Base-by-base conservation (phyloP, 148 eudicot species). In the Silene uniflora region DNA sequence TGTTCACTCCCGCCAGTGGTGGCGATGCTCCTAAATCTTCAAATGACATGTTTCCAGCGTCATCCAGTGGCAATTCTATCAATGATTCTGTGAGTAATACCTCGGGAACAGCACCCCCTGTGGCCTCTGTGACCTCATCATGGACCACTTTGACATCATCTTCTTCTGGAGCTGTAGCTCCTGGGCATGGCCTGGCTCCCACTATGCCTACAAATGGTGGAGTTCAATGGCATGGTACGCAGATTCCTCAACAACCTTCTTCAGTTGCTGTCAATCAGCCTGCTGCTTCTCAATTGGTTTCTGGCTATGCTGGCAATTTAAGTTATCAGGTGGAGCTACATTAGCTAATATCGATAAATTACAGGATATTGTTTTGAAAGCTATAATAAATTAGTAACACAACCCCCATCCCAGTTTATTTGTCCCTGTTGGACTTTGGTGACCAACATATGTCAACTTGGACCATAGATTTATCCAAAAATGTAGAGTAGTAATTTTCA, bases 221-320 rank as follows among this genome's bases (percentile, higher is more conserved):
- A 69, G 72, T 67, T 67, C 91, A 93, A 59, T 87, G 87, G 90
- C 79, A 80, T 69, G 81, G 79, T 67, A 75, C 75, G 78, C 88
- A 79, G 49, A 83, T 67, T 76, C 87, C 84, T 64, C 93, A 87
- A 73, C 85, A 76, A 72, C 77, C 84, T 47, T 22, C 80, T 68
- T 75, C 25, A 67, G 70, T 32, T 68, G 18, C 55, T 68, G 55
- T 68, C 55, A 68, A 68, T 68, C 72, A 46, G 72, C 56, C 56
- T n/a, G 23, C 3, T 46, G 25, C 14, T 8, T 21, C 72, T 68
- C 72, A 42, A 19, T 68, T 68, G 55, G 54, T 3, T 42, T 19
- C 72, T 18, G 55, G 72, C 47, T 68, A 68, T 68, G 17, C 55
- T 19, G 47, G 56, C 17, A 23, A 52, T 19, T 68, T 68, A 44